These are phyloP conservation scores for Syncephalastrum racemosum DNA, from an alignment of 371 early-diverging fungal species.

Conservation along the genomic window DNA sequence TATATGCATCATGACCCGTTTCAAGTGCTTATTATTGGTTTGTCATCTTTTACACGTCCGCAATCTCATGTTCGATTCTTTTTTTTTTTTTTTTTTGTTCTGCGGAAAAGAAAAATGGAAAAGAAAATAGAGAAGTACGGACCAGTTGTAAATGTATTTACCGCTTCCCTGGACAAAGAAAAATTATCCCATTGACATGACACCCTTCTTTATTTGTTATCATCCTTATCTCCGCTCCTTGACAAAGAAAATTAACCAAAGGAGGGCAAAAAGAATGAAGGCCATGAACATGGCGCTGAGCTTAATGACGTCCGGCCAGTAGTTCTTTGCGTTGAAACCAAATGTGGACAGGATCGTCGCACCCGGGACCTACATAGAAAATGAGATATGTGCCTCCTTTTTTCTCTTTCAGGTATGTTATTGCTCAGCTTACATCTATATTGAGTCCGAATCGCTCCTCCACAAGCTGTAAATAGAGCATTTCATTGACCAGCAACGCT, in stretches of 20 bases:
- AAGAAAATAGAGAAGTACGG: no score
- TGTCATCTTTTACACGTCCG: no score
- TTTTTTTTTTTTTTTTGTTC: no score
- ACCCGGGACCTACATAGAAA: conserved; percentile 66
- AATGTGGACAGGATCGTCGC: conserved; percentile 86
- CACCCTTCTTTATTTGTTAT: no score
- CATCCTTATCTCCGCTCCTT: conserved; percentile 71
- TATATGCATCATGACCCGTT: no score
- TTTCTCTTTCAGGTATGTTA: not conserved
- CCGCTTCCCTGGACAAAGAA: no score
- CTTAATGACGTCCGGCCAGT: conserved; percentile 80
- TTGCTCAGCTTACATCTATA: conserved; percentile 59
- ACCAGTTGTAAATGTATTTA: no score
- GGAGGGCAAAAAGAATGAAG: conserved; percentile 70
- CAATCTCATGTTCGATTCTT: no score
- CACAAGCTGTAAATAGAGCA: conserved; percentile 71
- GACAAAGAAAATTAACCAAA: conserved; percentile 83
- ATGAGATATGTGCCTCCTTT: not conserved
- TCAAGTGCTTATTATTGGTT: no score
- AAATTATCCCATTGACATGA: no score
- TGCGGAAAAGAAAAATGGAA: no score
- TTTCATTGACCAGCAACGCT: conserved; percentile 85
- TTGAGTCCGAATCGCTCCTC: conserved; percentile 81
- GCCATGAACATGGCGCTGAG: conserved; percentile 58
- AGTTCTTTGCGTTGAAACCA: conserved; percentile 84